Base-by-base conservation (phyloP, 2,329 filamentous ascomycete species). In the Aureobasidium pullulans region DNA sequence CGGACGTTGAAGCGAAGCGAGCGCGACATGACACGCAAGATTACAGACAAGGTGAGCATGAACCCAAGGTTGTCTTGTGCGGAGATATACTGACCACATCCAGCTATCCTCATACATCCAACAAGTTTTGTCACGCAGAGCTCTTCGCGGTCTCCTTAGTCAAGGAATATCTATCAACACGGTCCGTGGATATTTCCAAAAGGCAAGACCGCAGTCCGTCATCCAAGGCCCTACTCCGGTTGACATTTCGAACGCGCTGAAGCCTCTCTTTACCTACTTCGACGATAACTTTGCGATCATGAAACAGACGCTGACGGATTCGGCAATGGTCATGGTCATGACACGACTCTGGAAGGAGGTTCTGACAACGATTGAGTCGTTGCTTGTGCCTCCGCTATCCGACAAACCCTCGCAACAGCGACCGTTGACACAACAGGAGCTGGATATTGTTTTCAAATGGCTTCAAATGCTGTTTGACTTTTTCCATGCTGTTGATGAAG, bases 271-370 rank as follows among this genome's bases (percentile, higher is more conserved):
- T 70, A 83, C 85, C 57, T 99, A 99, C 72, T 99, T 99, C 70
- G 90, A 99, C 71, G 93, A 96, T 71, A 99, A 99, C 69, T 99
- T 99, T 73, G 90, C 91, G 61, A 96, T 97, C 66, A 96, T 99
- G 92, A 96, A 97, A 76, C 86, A 94, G 73, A 96, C 93, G 0
- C 79, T 99, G 60, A 97, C 94, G 1, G 88, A 91, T 60, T 87
- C 90, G 60, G 95, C 94, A n/a, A 96, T 99, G 93, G 85, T 92
- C 66, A 92, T 94, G 71, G 94, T 99, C 67, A 99, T 99, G 94
- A 95, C 91, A 23, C 85, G 94, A 46, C 77, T 99, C 6, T 99
- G 94, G 94, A 99, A 99, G 75, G 94, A 99, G 72, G 92, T 96
- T 0, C 80, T 99, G 15, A 86, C 92, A 66, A 95, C 93, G 0